Evolutionary conservation across 345 rosid species (phyloP), one percentile per base, ranked within the genome.

Genomic region (Atalantia buxifolia): DNA sequence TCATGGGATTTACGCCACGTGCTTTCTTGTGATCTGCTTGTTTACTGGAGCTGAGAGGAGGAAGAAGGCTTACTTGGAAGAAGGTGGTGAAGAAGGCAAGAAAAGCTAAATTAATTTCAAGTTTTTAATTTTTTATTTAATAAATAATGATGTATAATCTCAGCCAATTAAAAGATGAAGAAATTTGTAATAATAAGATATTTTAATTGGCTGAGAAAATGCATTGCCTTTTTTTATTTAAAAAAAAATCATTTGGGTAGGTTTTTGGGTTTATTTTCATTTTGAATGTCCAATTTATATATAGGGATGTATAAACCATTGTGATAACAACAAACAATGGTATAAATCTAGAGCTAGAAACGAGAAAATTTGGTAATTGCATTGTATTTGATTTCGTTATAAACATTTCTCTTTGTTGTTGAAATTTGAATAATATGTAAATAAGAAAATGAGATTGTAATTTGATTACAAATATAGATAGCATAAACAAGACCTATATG

Each of bases 71-170:
- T 97, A 94, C 80, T 65, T 90, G 87, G 93, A 89, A 83, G 98
- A 92, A n/a, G 91, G 95, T 2, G 98, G 95, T 25, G 97, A 90
- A 67, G 99, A 94, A 76, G 96, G 94, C n/a, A 96, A 96, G 92
- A 90, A 91, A 83, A 94, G 89, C 38, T 95, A 75, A 87, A 19
- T 64, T 40, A 45, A 12, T 45, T 28, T 7, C n/a, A 4, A 4
- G n/a, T 36, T 13, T 36, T 48, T 9, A 10, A 6, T 18, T 19
- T 12, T 53, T 55, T 42, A 25, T 42, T 77, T n/a, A 9, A 69
- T 72, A 60, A 75, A 45, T n/a, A 28, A 42, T 61, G 42, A 61
- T 63, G 69, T 75, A 74, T 69, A 79, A 79, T 71, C 69, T 83
- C 69, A 60, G 63, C 82, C 75, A 77, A 69, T 69, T 66, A 30